Percentiles rank a stretch among this genome's conserved stretches.
These are phyloP conservation scores for Castanea crenata DNA, from an alignment of 306 rosid species.

Conservation along the genomic window DNA sequence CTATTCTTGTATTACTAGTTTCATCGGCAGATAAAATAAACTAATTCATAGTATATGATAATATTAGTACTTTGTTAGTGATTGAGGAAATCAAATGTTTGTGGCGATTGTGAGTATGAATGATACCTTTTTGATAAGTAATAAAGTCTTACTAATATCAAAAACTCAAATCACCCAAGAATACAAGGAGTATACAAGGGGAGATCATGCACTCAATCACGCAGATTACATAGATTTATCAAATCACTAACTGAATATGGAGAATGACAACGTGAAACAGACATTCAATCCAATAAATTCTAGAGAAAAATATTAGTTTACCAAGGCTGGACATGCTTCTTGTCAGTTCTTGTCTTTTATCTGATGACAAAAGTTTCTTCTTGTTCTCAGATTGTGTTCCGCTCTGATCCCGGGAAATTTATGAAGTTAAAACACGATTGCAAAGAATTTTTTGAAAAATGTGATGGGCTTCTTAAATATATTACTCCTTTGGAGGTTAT, in stretches of 20 bases:
- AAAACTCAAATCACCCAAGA: no score
- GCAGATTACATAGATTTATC: no score
- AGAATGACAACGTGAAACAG: no score
- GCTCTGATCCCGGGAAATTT: conserved; percentile 65
- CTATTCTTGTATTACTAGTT: conserved; percentile 5
- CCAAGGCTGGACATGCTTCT: background rate
- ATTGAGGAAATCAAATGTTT: background rate
- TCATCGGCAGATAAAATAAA: background rate
- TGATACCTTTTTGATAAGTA: background rate
- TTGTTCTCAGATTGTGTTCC: conserved; percentile 61
- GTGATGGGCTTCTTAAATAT: conserved; percentile 58
- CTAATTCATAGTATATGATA: background rate
- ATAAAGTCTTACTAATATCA: no score
- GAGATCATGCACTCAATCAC: no score
- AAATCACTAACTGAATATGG: no score
- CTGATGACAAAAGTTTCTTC: conserved; percentile 13
- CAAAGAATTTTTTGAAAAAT: conserved; percentile 54
- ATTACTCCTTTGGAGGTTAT: conserved; percentile 39
- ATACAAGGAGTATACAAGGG: no score
- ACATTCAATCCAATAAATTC: no score
- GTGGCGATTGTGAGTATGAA: background rate
- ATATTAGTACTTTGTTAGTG: background rate
- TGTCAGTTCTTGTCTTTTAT: background rate
- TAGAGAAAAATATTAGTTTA: background rate
- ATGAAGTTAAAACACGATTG: conserved; percentile 68